Evolutionary conservation across 1,139 yeast species (phyloP).

Genomic region (Hyphopichia buzzinii): DNA sequence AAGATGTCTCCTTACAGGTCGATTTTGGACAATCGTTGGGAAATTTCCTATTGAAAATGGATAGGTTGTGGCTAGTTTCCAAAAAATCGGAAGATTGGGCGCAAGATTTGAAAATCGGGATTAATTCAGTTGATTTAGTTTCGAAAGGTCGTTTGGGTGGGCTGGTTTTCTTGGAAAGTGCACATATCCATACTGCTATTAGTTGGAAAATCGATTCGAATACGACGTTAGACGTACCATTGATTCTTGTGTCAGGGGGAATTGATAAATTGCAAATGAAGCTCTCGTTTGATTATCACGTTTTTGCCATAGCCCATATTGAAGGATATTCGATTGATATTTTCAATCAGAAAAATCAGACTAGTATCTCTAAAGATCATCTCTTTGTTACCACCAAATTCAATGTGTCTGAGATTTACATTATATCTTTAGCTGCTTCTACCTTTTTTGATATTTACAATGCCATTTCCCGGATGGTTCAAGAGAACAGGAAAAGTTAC

Average conservation of each 20-base stretch:
- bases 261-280: slow-evolving; percentile 56
- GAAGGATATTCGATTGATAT: slow-evolving; percentile 53
- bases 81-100: slow-evolving; percentile 70
- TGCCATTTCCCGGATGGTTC: slow-evolving; percentile 67
- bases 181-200: slow-evolving; percentile 63
- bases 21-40: slow-evolving; percentile 89
- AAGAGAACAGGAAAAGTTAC: slow-evolving; percentile 71
- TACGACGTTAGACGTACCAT: slow-evolving; percentile 54
- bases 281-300: slow-evolving; percentile 78
- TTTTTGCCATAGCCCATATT: slow-evolving; percentile 64
- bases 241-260: slow-evolving; percentile 62
- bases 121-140: slow-evolving; percentile 49
- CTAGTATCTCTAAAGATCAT: slow-evolving; percentile 52
- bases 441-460: slow-evolving; percentile 75
- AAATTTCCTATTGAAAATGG: slow-evolving; percentile 50
- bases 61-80: slow-evolving; percentile 67
- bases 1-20: slow-evolving; percentile 53
- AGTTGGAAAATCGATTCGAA: slow-evolving; percentile 59
- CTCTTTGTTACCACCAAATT: slow-evolving; percentile 58
- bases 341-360: slow-evolving; percentile 63
- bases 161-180: slow-evolving; percentile 44
- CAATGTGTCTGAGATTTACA: slow-evolving; percentile 56
- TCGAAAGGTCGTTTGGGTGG: slow-evolving; percentile 86
- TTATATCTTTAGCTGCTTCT: slow-evolving; percentile 84
- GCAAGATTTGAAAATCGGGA: slow-evolving; percentile 64